phyloP scores from a whole-genome alignment of 371 early-diverging fungal genomes.

The Actinomucor elegans region DNA sequence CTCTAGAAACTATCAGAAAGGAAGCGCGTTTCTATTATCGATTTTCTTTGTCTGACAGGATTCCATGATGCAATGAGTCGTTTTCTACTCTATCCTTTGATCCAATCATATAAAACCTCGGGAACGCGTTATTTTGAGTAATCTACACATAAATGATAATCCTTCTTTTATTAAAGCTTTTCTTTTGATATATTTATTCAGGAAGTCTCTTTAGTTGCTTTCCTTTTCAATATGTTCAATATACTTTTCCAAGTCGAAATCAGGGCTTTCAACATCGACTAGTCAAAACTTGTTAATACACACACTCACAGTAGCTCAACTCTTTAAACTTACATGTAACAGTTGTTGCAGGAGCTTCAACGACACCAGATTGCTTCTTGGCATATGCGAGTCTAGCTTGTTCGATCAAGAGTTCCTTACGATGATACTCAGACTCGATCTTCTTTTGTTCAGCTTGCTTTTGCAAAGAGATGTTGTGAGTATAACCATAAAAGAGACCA shows the following conservation, averaged over 20 bases:
- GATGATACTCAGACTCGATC: slow-evolving; percentile 59
- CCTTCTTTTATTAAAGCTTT: background rate
- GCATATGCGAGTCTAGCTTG: slow-evolving; percentile 71
- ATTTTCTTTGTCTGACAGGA: too few species aligned
- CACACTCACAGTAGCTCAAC: background rate
- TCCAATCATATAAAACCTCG: background rate
- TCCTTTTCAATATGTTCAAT: slow-evolving; percentile 49
- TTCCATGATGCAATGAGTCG: background rate
- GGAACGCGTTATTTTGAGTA: background rate
- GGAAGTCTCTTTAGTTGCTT: slow-evolving; percentile 16
- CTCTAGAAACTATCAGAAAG: too few species aligned
- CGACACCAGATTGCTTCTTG: slow-evolving; percentile 48
- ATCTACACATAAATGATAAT: background rate
- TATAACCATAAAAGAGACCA: slow-evolving; percentile 73
- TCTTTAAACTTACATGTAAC: slow-evolving; percentile 13
- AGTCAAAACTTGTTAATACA: background rate
- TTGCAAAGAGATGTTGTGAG: slow-evolving; percentile 66
- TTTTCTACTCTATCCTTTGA: background rate
- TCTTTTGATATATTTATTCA: slow-evolving; percentile 10
- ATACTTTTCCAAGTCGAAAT: slow-evolving; percentile 67
- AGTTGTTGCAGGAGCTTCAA: slow-evolving; percentile 18
- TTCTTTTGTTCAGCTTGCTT: slow-evolving; percentile 59
- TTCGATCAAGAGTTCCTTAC: slow-evolving; percentile 70
- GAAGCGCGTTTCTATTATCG: too few species aligned
- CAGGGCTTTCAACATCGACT: slow-evolving; percentile 63